Base-by-base conservation (phyloP, 139 green algal genomes). In the Tetradesmus lagerheimii region DNA sequence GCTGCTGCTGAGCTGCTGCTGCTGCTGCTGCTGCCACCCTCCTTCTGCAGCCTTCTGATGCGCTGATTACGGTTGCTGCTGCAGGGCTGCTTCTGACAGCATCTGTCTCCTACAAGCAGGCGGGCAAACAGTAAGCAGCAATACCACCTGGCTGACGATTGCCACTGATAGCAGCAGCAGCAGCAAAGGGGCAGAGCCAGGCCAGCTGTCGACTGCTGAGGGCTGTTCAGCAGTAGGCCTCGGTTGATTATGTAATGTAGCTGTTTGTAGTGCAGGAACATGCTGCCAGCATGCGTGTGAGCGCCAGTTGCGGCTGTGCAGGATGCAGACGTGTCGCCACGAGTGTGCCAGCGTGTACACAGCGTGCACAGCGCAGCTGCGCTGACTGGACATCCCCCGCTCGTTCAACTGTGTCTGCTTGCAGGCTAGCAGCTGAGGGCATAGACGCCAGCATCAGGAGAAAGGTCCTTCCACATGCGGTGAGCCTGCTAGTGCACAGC, bases 381-480 rank as follows among this genome's bases (percentile, higher is more conserved):
- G 50, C 50, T 64, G 3, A 64, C 14, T 14, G 25, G 12, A 25
- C 3, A 64, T 27, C 11, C 45, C 14, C 14, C 14, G 45, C 14
- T 18, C 45, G 45, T 57, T n/a, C n/a, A 50, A 50, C 4, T 8
- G 57, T n/a, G 1, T 6, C 31, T 85, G 20, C 11, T 11, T 80
- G 83, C 83, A 88, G 83, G 64, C 38, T 88, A 45, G 62, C 83
- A 41, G 83, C 62, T 25, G 83, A 88, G 64, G 83, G 83, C 64
- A 81, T 88, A 39, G 83, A 88, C 43, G 64, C 83, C 23, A 35
- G 38, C 83, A 43, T 88, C 6, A 62, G 83, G 27, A 39, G 64
- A 20, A n/a, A 31, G 16, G 31, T 88, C 23, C 27, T 88, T 38
- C 83, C 83, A 5, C 83, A 88, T 80, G 83, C 83, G 29, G 83